Evolutionary conservation across 495 filamentous ascomycete species (phyloP), one percentile per base, ranked within the genome.

Genomic region (Trichoderma virens): DNA sequence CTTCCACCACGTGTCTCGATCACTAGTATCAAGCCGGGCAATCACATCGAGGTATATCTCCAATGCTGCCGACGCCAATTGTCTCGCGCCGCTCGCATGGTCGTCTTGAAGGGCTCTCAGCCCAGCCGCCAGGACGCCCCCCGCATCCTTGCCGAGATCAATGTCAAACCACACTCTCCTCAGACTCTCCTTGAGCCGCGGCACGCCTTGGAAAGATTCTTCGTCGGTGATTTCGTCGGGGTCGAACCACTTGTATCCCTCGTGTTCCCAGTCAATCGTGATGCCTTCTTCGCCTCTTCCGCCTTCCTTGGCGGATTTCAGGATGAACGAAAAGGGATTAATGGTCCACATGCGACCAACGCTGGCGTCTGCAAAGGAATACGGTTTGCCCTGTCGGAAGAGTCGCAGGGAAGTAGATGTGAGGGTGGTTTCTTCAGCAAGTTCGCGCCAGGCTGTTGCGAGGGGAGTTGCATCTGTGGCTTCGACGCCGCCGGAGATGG

Each of bases 261-360:
- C 79, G 66, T 89, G 85, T 68, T 90, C 87, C 85, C 86, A 87
- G 72, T 89, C 81, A 32, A 81, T 79, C 13, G 68, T 69, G 61
- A 89, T 86, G 7, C 68, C 71, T 38, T 70, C 62, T 65, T 76
- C 75, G 28, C 71, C 73, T 6, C 23, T 72, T 0, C 71, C 71
- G 34, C 78, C 76, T 9, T 76, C 71, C 6, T 38, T 63, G 18
- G 70, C 60, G 1, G 70, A 65, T 45, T 80, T 82, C 13, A 88
- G 75, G 8, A 74, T 74, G 66, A 85, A 90, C 1, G 78, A 78
- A 66, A 89, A 88, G 3, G 87, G 85, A 61, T 85, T 76, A 45
- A 90, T 75, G 7, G 77, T 88, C 87, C 86, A 90, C 69, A 81
- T 72, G 5, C 84, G 81, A 13, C 75, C 70, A 14, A 87, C 68